Evolutionary conservation across 306 rosid species (phyloP).

Genomic region (Quercus suber): DNA sequence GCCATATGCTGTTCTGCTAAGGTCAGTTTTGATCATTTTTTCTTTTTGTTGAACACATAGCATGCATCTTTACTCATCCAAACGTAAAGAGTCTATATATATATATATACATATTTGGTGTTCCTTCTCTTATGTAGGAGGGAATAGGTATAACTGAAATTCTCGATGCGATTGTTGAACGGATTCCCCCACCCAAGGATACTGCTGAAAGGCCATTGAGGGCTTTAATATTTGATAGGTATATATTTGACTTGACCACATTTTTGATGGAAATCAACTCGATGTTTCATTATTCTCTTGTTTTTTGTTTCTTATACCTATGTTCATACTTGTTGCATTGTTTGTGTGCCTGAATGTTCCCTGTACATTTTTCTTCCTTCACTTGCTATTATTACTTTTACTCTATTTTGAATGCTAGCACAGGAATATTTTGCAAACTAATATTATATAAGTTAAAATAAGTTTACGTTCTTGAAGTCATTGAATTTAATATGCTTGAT

Average conservation of each 20-base stretch:
- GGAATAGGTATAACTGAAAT: slow-evolving; percentile 84
- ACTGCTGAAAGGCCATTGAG: slow-evolving; percentile 65
- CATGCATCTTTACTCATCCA: neutral
- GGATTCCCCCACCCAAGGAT: slow-evolving; percentile 75
- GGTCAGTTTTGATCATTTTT: slow-evolving; percentile 42
- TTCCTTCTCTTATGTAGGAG: slow-evolving; percentile 49
- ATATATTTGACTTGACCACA: neutral
- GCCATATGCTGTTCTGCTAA: slow-evolving; percentile 92
- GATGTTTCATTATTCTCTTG: neutral
- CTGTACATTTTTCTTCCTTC: neutral
- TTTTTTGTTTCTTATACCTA: neutral
- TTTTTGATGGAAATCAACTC: neutral
- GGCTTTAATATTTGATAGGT: slow-evolving; percentile 94
- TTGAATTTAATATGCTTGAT: neutral
- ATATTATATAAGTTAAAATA: neutral
- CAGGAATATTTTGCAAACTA: neutral
- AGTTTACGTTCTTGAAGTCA: neutral
- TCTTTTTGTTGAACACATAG: slow-evolving; percentile 2
- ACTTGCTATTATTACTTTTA: neutral
- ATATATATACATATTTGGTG: slow-evolving; percentile 3
- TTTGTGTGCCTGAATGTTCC: neutral
- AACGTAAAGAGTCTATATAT: neutral
- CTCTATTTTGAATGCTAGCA: neutral
- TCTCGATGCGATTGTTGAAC: slow-evolving; percentile 69
- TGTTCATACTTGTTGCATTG: neutral